Conservation (phyloP, 768 basidiomycete species). For the Lentinula guzmanii region DNA sequence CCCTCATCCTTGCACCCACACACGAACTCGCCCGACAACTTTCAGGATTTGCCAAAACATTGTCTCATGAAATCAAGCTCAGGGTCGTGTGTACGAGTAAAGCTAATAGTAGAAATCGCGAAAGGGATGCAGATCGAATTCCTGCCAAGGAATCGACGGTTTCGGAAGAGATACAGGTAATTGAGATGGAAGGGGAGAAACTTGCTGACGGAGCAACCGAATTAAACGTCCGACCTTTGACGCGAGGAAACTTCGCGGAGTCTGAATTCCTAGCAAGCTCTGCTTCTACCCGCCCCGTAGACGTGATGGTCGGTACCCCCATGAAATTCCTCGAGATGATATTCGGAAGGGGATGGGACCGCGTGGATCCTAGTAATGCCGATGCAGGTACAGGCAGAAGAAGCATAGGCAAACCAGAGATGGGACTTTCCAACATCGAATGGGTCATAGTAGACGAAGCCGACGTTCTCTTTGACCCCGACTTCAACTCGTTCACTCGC, state of each 20-base stretch:
- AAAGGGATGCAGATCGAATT: constrained; percentile 45
- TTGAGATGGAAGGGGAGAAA: constrained; percentile 18
- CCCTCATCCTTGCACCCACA: constrained; percentile 79
- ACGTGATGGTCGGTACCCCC: constrained; percentile 61
- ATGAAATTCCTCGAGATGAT: constrained; percentile 58
- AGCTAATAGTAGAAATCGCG: constrained; percentile 37
- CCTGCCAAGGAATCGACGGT: constrained; percentile 19
- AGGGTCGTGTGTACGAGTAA: constrained; percentile 68
- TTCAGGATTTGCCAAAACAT: constrained; percentile 62
- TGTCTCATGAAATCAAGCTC: constrained; percentile 71
- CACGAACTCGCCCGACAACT: constrained; percentile 87
- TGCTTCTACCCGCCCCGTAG: constrained; percentile 27
- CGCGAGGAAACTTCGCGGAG: neutral
- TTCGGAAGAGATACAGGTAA: neutral
- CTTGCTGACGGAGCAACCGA: constrained; percentile 12
- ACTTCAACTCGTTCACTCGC: constrained; percentile 74
- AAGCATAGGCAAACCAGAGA: constrained; percentile 37
- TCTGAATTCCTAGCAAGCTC: neutral
- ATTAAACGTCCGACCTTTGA: constrained; percentile 17
- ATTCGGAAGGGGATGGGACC: constrained; percentile 47
- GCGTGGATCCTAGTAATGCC: constrained; percentile 22
- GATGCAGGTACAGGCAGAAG: neutral
- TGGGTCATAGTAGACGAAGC: constrained; percentile 93
- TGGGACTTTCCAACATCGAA: constrained; percentile 66
- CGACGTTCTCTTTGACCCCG: constrained; percentile 81